Evolutionary conservation across 768 basidiomycete species (phyloP), one percentile per base, ranked within the genome.

Genomic region (Kwoniella bestiolae): DNA sequence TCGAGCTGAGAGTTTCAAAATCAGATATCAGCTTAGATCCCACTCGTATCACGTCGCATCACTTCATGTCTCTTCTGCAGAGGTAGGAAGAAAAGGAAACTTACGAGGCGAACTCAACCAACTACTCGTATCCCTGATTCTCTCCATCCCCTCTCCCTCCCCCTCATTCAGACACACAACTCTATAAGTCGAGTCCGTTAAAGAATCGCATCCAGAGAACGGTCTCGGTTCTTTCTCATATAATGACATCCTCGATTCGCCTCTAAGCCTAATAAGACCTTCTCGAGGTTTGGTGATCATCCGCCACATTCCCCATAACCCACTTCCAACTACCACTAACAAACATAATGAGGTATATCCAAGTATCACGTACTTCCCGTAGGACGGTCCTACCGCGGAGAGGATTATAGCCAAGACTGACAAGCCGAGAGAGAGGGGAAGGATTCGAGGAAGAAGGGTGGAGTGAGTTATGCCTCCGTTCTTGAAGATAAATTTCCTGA

Each of bases 71-170:
- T n/a, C n/a, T n/a, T n/a, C n/a, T n/a, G n/a, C n/a, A n/a, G n/a
- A n/a, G n/a, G n/a, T n/a, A n/a, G n/a, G n/a, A n/a, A n/a, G n/a
- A n/a, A n/a, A n/a, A n/a, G n/a, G n/a, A n/a, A n/a, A 68, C 73
- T 70, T 29, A 77, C 75, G 71, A 29, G 76, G 76, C 18, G 76
- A 74, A 23, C 67, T 69, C 12, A 74, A 41, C 76, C 73, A 75
- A 41, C 68, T 70, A 8, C 57, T 53, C 0, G 56, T 60, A 41
- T 61, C 45, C 18, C 58, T 38, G 5, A 63, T 41, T 16, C 35
- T 41, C 28, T 45, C 55, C 49, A 65, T 25, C 2, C 34, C 64
- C 18, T 58, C 56, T 23, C 25, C 64, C 18, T 59, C 62, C 7
- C 23, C 32, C 26, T 35, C 29, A 5, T 38, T 16, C 31, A 28